Percentiles rank a stretch among this genome's conserved stretches.
phyloP scores from a whole-genome alignment of 495 filamentous ascomycete genomes.

The Penicillium longicatenatum region DNA sequence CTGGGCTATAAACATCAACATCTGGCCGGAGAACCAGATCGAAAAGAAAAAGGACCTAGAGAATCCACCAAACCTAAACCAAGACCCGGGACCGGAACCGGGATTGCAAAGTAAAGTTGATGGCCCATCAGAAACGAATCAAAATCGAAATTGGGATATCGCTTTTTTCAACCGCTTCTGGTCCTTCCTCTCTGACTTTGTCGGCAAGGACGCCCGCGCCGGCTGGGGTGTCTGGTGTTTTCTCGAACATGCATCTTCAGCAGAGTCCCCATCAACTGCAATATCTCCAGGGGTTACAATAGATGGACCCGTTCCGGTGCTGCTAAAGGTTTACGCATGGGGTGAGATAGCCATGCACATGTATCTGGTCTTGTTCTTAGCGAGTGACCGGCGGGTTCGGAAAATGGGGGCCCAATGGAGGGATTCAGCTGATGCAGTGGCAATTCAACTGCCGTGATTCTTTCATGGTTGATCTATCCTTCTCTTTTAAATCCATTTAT shows the following conservation, averaged over 20 bases:
- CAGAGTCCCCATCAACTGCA: neutral
- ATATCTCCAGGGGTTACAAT: neutral
- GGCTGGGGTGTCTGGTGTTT: slow-evolving; percentile 70
- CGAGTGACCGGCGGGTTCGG: slow-evolving; percentile 58
- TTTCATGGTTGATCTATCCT: neutral
- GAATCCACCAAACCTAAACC: neutral
- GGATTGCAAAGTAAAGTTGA: neutral
- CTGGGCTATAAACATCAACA: slow-evolving; percentile 59
- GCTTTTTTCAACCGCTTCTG: slow-evolving; percentile 53
- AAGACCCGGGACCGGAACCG: neutral
- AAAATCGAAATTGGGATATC: slow-evolving; percentile 22
- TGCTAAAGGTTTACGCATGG: slow-evolving; percentile 66
- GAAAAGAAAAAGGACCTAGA: neutral
- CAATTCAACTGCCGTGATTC: slow-evolving; percentile 46
- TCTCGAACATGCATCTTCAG: slow-evolving; percentile 22
- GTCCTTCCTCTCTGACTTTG: slow-evolving; percentile 59
- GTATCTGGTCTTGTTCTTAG: slow-evolving; percentile 65
- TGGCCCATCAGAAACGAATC: neutral
- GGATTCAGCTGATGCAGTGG: slow-evolving; percentile 51
- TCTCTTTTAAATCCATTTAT: too few relatives aligned
- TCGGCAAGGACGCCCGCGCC: slow-evolving; percentile 55
- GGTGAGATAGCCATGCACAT: slow-evolving; percentile 62
- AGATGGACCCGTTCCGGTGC: slow-evolving; percentile 8
- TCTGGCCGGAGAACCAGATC: slow-evolving; percentile 7
- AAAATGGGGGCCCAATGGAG: slow-evolving; percentile 59